Base-by-base conservation (phyloP, 139 green algal species). In the Mychonastes homosphaera region DNA sequence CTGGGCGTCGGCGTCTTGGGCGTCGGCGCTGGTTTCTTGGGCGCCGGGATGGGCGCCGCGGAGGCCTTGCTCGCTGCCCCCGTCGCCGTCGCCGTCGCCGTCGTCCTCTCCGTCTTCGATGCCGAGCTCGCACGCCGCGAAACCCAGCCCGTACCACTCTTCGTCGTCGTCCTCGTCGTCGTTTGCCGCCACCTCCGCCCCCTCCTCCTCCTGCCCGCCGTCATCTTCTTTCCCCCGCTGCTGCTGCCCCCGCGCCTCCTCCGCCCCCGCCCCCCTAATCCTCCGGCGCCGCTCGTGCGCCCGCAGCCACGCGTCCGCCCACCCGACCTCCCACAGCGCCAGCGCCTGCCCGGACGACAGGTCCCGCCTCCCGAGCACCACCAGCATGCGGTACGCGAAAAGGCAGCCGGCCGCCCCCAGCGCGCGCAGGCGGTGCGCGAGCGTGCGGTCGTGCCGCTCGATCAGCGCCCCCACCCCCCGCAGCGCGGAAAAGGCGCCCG, bases 321-420 rank as follows among this genome's bases (percentile, higher is more conserved):
- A 85, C 39, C 79, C 50, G 53, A 72, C 57, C 66, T 85, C 78
- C 78, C 78, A 85, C 44, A 85, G 44, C 30, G 34, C 47, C 49
- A 82, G 26, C 28, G 69, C 63, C 70, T 78, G 62, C 49, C 58
- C 27, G 6, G 24, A 29, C 15, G 15, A 40, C 55, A 94, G 63
- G 64, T 94, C 86, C 10, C 86, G 58, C 23, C 84, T 68, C 71
- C 94, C 71, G 58, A 87, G 60, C 2, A 90, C 86, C 19, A 93
- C 64, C 21, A 87, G 55, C 80, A 89, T 86, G 55, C 85, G 77
- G 60, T 94, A 87, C 2, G 79, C 84, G 68, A 94, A 94, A 67
- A 84, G 80, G 69, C 78, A 95, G 59, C 87, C 73, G 13, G 48
- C 66, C 0, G 81, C 78, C 1, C 67, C 74, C 27, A 91, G 40